These are phyloP conservation scores for Hypoxylon rickii DNA, from an alignment of 495 filamentous ascomycete genomes.

Conservation along the genomic window DNA sequence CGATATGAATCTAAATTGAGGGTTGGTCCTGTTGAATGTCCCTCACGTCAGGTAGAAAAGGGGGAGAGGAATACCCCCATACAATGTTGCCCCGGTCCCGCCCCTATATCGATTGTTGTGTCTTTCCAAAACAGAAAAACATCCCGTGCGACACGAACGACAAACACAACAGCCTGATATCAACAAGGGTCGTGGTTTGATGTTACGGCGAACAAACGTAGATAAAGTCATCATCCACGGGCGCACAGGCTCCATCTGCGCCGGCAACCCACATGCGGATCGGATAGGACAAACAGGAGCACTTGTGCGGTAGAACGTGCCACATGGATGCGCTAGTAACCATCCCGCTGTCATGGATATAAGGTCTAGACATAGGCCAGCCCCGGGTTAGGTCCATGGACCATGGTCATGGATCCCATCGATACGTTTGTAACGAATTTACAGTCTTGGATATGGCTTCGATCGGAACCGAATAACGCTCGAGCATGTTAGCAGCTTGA, in stretches of 20 bases:
- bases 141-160: constrained; percentile 11
- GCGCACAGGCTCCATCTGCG: constrained; percentile 10
- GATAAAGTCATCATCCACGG: constrained; percentile 19
- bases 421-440: too few species aligned
- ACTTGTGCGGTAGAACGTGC: not conserved
- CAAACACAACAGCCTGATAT: constrained; percentile 19
- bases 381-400: too few species aligned
- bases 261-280: not conserved
- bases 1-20: not conserved
- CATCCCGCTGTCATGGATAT: too few species aligned
- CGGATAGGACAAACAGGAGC: constrained; percentile 3
- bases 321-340: not conserved
- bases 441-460: too few species aligned
- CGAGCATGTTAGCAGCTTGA: too few species aligned
- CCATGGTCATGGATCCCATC: too few species aligned
- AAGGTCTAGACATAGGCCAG: too few species aligned
- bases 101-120: not conserved
- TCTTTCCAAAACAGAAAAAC: constrained; percentile 7
- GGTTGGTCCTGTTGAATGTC: not conserved
- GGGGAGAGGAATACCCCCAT: constrained; percentile 11
- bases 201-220: constrained; percentile 13
- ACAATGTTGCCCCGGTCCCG: not conserved
- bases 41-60: not conserved
- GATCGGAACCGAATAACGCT: too few species aligned
- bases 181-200: too few species aligned